A percentile compares a stretch with the other conserved stretches of the same genome.
phyloP scores from a whole-genome alignment of 768 basidiomycete genomes.

The Hypsizygus marmoreus region DNA sequence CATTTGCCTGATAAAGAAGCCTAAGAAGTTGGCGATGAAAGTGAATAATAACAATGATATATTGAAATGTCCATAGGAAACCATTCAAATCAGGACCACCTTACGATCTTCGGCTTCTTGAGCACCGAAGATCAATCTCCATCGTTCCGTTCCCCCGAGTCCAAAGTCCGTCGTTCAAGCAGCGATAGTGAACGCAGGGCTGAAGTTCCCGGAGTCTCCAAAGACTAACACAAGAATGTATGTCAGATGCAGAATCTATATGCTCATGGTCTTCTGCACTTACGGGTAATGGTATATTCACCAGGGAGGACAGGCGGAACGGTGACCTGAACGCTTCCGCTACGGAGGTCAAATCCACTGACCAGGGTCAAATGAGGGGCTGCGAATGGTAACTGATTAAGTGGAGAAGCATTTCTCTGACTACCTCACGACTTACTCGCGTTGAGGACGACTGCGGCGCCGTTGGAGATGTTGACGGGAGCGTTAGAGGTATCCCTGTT shows the following conservation, averaged over 20 bases:
- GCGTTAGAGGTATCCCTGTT: conserved; percentile 41
- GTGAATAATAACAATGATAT: too few species aligned
- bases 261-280: conserved; percentile 20
- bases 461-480: conserved; percentile 42
- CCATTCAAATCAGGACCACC: too few species aligned
- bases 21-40: too few species aligned
- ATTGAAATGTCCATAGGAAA: too few species aligned
- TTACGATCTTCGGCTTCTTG: too few species aligned
- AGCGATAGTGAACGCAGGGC: conserved; percentile 38
- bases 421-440: conserved; percentile 25
- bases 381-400: neutral
- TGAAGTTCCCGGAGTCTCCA: conserved; percentile 50
- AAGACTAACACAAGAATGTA: conserved; percentile 35
- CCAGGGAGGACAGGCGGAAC: conserved; percentile 37
- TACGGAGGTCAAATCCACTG: conserved; percentile 34
- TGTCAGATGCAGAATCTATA: neutral
- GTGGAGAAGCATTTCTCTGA: neutral
- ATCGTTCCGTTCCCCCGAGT: too few species aligned
- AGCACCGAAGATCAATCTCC: too few species aligned
- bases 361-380: conserved; percentile 23
- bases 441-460: conserved; percentile 28
- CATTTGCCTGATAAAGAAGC: too few species aligned
- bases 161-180: too few species aligned
- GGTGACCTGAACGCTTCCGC: conserved; percentile 34
- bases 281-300: conserved; percentile 44